Percentiles rank a stretch among this genome's conserved stretches.
phyloP scores from a whole-genome alignment of 129 eudicot species.

The Heracleum sosnowskyi region DNA sequence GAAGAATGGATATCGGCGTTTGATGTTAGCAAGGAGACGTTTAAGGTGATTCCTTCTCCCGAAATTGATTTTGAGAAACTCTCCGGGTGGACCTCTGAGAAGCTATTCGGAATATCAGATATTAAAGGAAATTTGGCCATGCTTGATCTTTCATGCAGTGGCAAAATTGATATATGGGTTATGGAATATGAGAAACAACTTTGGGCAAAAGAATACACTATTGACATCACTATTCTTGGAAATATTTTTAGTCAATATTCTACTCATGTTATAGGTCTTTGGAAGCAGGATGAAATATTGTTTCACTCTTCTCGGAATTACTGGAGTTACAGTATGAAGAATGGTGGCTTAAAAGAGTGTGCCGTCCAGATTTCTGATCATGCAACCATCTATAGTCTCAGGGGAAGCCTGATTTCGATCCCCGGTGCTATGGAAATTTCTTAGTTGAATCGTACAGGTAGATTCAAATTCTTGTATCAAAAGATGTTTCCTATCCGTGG shows the following conservation, averaged over 20 bases:
- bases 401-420: slow-evolving; percentile 11
- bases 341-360: background rate
- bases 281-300: slow-evolving; percentile 14
- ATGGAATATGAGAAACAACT: background rate
- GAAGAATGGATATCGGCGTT: background rate
- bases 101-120: slow-evolving; percentile 4
- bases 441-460: background rate
- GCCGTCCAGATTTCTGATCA: background rate
- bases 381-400: background rate
- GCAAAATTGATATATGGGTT: slow-evolving; percentile 6
- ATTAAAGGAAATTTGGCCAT: background rate
- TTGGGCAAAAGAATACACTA: slow-evolving; percentile 1
- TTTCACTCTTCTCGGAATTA: background rate
- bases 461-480: background rate
- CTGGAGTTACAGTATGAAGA: slow-evolving; percentile 8
- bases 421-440: background rate
- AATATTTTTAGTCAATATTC: background rate
- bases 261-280: background rate
- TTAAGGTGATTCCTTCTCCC: background rate
- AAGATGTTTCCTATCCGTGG: too few relatives aligned
- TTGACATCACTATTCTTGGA: background rate
- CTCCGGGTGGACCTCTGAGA: background rate
- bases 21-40: slow-evolving; percentile 14
- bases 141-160: background rate
- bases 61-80: background rate